These are phyloP conservation scores for Liriodendron chinense DNA, from an alignment of 164 flowering plant genomes.

Conservation along the genomic window DNA sequence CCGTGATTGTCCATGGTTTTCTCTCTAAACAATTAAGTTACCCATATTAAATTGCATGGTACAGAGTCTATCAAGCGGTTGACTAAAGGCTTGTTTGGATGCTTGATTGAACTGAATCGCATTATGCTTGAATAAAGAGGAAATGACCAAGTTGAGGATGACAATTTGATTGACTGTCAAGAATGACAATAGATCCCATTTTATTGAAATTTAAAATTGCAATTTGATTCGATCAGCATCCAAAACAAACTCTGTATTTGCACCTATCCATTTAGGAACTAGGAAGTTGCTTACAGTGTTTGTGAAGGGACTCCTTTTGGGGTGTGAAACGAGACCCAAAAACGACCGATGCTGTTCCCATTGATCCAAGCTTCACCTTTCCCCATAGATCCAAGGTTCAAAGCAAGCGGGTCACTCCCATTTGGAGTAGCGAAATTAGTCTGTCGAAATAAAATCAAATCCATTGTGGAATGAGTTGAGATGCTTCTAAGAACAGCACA, in stretches of 20 bases:
- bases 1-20: no score
- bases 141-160: not conserved
- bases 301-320: slow-evolving; percentile 45
- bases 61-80: no score
- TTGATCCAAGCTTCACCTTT: slow-evolving; percentile 85
- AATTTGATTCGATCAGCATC: not conserved
- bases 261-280: not conserved
- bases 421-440: slow-evolving; percentile 50
- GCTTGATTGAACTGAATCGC: no score
- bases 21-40: no score
- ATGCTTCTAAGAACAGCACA: not conserved
- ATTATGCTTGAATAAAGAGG: no score
- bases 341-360: slow-evolving; percentile 72
- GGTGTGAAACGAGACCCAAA: slow-evolving; percentile 59
- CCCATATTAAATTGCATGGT: no score
- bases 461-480: not conserved
- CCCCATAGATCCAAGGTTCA: slow-evolving; percentile 60
- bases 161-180: no score
- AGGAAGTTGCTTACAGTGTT: slow-evolving; percentile 32
- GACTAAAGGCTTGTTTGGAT: no score
- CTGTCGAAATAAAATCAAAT: slow-evolving; percentile 21
- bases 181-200: no score
- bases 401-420: slow-evolving; percentile 47
- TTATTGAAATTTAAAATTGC: not conserved
- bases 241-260: no score